Evolutionary conservation across 371 early-diverging fungal genomes (phyloP), one percentile per base, ranked within the genome.

Genomic region (Syncephalis plumigaleata): DNA sequence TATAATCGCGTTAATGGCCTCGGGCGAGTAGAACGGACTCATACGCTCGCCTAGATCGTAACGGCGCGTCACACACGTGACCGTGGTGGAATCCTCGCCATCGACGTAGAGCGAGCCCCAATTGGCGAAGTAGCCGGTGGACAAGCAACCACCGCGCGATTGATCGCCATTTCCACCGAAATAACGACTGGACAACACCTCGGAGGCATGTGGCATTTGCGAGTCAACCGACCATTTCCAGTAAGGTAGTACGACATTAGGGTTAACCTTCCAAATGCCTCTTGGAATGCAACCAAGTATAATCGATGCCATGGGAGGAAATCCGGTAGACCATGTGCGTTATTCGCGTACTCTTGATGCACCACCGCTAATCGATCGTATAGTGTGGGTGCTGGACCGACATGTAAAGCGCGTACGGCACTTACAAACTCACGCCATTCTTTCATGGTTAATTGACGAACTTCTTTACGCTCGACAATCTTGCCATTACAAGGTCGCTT

Each of bases 221-320:
- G 56, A 53, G 43, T 63, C 57, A 11, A 50, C 26, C 2, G 44
- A 39, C 70, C 70, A 72, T 31, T 31, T 31, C 45, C 44, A 44
- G 27, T 50, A 50, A 18, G 50, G 50, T 23, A 50, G 23, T 5
- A 36, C 39, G 9, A 50, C 45, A 22, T 44, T 50, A 1, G 50
- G 45, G 24, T 50, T 50, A 18, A 44, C n/a, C 22, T 45, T 16
- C 25, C 37, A 20, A 50, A 24, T 11, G 22, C 45, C n/a, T 22
- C 22, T 42, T 49, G 42, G 36, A 38, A 49, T 25, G 9, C 15
- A 7, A 8, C 31, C 8, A 49, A 15, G 21, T 42, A 49, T 17
- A 21, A 21, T 2, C 49, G 25, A 16, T 49, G 49, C 49, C 49
- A 49, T 2, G 49, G 25, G 16, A 49, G 31, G 20, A 49, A 49